Evolutionary conservation across 116 monocot species (phyloP).

Genomic region (Trichopus zeylanicus): DNA sequence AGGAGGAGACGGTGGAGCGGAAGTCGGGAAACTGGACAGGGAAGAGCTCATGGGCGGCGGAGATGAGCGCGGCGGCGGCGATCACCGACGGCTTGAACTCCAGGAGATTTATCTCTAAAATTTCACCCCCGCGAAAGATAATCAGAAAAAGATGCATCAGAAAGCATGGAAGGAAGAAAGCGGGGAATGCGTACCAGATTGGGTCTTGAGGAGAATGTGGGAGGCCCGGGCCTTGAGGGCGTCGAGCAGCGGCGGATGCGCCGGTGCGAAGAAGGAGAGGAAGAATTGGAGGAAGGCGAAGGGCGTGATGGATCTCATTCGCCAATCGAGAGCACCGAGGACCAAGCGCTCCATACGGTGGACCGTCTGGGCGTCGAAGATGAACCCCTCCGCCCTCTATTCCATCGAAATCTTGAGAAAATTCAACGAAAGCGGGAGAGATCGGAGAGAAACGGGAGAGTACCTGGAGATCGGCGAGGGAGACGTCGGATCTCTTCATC

Average conservation of each 20-base stretch:
- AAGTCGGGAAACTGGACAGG: conserved; percentile 15
- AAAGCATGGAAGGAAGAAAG: background rate
- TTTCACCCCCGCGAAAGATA: background rate
- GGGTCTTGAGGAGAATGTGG: conserved; percentile 15
- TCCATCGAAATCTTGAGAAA: background rate
- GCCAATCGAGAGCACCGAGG: conserved; percentile 24
- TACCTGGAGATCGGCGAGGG: conserved; percentile 23
- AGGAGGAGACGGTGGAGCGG: conserved; percentile 16
- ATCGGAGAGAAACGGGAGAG: background rate
- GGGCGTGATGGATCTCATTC: conserved; percentile 28
- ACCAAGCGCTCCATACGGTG: conserved; percentile 26
- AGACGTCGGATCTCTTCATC: conserved; percentile 17
- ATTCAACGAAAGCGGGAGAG: background rate
- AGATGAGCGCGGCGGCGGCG: conserved; percentile 19
- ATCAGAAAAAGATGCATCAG: background rate
- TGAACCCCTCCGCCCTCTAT: conserved; percentile 17
- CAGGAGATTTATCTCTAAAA: conserved; percentile 14
- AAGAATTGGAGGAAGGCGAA: conserved; percentile 27
- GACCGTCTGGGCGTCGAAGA: conserved; percentile 20
- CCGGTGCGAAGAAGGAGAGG: conserved; percentile 12
- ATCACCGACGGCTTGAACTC: conserved; percentile 25
- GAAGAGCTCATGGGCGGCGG: conserved; percentile 15
- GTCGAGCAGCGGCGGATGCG: conserved; percentile 12
- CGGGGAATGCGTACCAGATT: conserved; percentile 3
- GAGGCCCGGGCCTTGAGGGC: conserved; percentile 13